Base-by-base conservation (phyloP, 306 rosid species). In the Morella rubra region DNA sequence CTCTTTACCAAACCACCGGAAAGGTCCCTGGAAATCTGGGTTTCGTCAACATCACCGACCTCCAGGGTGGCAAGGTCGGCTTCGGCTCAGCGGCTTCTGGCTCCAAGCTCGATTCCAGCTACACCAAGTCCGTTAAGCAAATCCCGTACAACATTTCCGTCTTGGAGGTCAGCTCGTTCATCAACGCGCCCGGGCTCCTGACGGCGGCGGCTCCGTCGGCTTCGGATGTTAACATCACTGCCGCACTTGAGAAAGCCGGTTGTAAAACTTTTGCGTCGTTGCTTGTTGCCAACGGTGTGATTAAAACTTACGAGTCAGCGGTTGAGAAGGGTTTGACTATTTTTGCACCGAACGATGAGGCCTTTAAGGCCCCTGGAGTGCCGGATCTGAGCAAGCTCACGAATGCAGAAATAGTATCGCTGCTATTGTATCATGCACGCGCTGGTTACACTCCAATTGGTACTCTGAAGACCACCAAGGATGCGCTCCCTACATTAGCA, bases 41-140 rank as follows among this genome's bases (percentile, higher is more conserved):
- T 9, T 92, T 87, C 76, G 96, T 95, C 79, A 95, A 95, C 79
- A 95, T 95, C 80, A 95, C 99, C 24, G 97, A 92, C 60, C 74
- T 89, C 11, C 75, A 84, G 54, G 99, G 97, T 49, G 99, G 99
- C 4, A 95, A 90, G 44, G 97, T 95, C 20, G 92, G 73, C 51
- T 90, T 95, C 87, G 99, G 97, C 79, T 95, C 99, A 5, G 99
- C 97, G 0, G 88, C 79, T 0, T 83, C 97, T 0, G 97, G 97
- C 56, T 92, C 99, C 79, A 92, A 95, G 60, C 97, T 95, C 73
- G 97, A 86, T 61, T 95, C 97, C 8, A 72, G 81, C 24, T 95
- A 85, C 84, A 86, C 96, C 8, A 95, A 95, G 82, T 87, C 97
- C 0, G 92, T 95, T 0, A 84, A 87, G 80, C 92, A 89, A 52